Base-by-base conservation (phyloP, 768 basidiomycete species). In the Gyrodon lividus region DNA sequence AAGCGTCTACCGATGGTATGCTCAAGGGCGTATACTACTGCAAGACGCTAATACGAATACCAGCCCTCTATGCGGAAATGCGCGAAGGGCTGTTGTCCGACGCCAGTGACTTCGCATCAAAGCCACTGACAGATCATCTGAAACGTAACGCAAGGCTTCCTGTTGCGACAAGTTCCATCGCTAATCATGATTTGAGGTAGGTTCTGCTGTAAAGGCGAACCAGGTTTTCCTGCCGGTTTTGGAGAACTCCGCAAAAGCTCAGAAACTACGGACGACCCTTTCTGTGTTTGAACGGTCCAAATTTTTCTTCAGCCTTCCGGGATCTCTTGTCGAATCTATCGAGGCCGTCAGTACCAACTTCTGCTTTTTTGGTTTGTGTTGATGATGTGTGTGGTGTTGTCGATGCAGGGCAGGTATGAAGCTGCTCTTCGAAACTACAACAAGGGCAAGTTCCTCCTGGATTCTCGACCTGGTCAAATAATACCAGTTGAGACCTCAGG, bases 241-340 rank as follows among this genome's bases (percentile, higher is more conserved):
- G 37, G 96, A 98, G 66, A 98, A 98, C 56, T 84, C 94, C 3
- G 86, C 91, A 28, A 98, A 98, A 65, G 93, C 96, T 13, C 86
- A 92, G 63, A 92, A 94, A 67, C 74, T 99, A 4, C 86, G 91
- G 33, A 91, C 89, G 0, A 98, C 97, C 0, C 81, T 98, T 6
- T 88, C 92, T 30, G 92, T 98, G 17, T 98, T 99, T 57, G 96
- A 98, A 59, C 81, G 93, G 38, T 95, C 92, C 45, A 96, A 95
- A 62, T 99, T 98, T 78, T 92, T 98, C 70, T 98, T 98, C 79
- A 98, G 96, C 62, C 79, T 99, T n/a, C 96, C 97, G 0, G 87
- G 88, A 26, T 86, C 87, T 41, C 82, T 99, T 20, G 78, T 89
- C 20, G 96, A 95, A 64, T 87, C 81, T 16, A 88, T 98, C 46